These are phyloP conservation scores for Ustilago nuda DNA, from an alignment of 1,284 basidiomycete species.

Conservation along the genomic window DNA sequence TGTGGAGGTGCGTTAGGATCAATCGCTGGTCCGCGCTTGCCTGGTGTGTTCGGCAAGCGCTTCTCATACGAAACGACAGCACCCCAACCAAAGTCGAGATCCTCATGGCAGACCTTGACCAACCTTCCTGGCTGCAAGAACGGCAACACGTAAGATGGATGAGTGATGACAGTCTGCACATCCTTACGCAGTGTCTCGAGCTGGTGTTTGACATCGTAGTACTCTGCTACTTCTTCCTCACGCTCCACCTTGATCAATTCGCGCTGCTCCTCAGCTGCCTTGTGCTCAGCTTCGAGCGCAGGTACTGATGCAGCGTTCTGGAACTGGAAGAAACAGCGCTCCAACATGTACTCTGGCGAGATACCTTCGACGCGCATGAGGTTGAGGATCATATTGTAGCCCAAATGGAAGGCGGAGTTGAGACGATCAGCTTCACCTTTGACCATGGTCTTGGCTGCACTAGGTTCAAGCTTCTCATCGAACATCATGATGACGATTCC, in stretches of 20 bases:
- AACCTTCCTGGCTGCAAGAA: conserved; percentile 93
- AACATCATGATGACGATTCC: conserved; percentile 99
- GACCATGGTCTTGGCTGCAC: conserved; percentile 94
- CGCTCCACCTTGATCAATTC: conserved; percentile 80
- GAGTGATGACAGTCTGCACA: conserved; percentile 90
- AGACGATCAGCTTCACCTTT: conserved; percentile 97
- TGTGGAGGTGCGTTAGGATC: conserved; percentile 79
- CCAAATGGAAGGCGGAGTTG: conserved; percentile 97
- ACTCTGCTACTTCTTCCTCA: conserved; percentile 85
- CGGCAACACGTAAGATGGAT: conserved; percentile 91
- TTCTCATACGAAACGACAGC: conserved; percentile 92
- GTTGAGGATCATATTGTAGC: conserved; percentile 99
- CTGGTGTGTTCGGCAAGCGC: conserved; percentile 72
- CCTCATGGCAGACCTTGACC: conserved; percentile 86
- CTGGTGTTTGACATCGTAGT: conserved; percentile 90
- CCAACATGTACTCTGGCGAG: conserved; percentile 98
- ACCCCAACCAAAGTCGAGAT: conserved; percentile 95
- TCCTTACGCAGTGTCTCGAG: conserved; percentile 87
- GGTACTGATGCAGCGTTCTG: conserved; percentile 93
- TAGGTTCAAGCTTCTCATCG: conserved; percentile 95
- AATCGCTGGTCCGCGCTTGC: conserved; percentile 46
- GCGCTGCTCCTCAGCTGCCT: conserved; percentile 79
- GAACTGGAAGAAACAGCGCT: conserved; percentile 97
- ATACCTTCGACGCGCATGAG: conserved; percentile 98
- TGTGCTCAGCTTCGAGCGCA: conserved; percentile 84